Percentiles rank a stretch among this genome's conserved stretches.
Conservation (phyloP, 495 filamentous ascomycete genomes). For the Penicillium nucicola region DNA sequence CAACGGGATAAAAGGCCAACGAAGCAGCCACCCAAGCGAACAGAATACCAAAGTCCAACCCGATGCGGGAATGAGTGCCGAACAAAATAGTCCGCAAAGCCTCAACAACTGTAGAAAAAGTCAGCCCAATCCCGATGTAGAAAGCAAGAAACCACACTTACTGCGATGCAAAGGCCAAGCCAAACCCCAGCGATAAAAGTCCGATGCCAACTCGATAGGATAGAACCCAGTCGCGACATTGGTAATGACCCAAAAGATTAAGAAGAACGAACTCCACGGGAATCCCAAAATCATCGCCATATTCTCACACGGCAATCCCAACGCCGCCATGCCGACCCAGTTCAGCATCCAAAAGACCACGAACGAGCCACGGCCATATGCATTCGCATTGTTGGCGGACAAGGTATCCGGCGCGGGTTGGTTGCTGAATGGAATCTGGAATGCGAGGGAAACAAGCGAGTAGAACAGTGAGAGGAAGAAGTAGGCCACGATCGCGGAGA, state of each 20-base stretch:
- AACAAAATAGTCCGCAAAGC: slow-evolving; percentile 62
- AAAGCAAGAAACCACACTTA: slow-evolving; percentile 20
- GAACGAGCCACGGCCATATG: slow-evolving; percentile 60
- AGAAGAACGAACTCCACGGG: slow-evolving; percentile 66
- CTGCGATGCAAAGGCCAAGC: slow-evolving; percentile 69
- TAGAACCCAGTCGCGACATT: slow-evolving; percentile 69
- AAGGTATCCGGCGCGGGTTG: slow-evolving; percentile 39
- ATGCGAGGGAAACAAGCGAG: slow-evolving; percentile 62
- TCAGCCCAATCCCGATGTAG: neutral
- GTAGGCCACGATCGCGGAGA: slow-evolving; percentile 59
- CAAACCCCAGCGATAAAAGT: slow-evolving; percentile 66
- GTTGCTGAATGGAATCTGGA: slow-evolving; percentile 60
- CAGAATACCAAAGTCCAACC: slow-evolving; percentile 62
- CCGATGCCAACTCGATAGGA: slow-evolving; percentile 53
- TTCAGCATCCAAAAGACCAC: slow-evolving; percentile 75
- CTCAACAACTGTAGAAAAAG: slow-evolving; percentile 50
- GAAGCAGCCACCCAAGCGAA: slow-evolving; percentile 60
- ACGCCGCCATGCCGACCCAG: slow-evolving; percentile 64
- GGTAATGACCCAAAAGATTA: slow-evolving; percentile 76
- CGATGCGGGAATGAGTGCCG: slow-evolving; percentile 58
- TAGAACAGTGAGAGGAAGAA: slow-evolving; percentile 67
- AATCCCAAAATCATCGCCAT: slow-evolving; percentile 66
- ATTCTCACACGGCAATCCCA: slow-evolving; percentile 70
- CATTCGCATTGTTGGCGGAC: slow-evolving; percentile 47
- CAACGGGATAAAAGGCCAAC: slow-evolving; percentile 57